phyloP scores from a whole-genome alignment of 176 grass and related monocot genomes.

The Musa troglodytarum region DNA sequence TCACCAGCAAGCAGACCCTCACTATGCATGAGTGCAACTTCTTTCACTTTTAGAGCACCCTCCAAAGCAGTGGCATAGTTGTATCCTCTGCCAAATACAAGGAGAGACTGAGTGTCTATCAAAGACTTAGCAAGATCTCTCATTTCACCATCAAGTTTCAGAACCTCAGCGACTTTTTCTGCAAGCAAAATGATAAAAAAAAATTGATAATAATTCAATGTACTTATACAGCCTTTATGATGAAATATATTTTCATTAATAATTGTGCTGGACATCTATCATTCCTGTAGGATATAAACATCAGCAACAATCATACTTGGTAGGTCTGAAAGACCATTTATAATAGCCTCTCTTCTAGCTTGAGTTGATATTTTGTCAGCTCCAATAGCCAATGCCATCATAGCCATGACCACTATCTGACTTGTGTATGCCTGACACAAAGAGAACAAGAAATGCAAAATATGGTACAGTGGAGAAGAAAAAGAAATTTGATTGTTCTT shows the following conservation, averaged over 20 bases:
- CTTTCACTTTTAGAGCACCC: slow-evolving; percentile 91
- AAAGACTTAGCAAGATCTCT: slow-evolving; percentile 77
- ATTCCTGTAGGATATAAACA: background rate
- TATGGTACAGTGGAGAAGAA: background rate
- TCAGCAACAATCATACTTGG: slow-evolving; percentile 38
- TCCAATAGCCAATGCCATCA: slow-evolving; percentile 95
- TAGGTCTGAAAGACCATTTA: slow-evolving; percentile 49
- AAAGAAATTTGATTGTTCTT: slow-evolving; percentile 4
- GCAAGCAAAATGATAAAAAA: background rate
- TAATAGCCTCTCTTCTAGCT: slow-evolving; percentile 56
- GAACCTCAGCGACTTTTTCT: slow-evolving; percentile 59
- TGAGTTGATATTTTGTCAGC: slow-evolving; percentile 86
- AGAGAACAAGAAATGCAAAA: background rate
- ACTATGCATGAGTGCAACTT: slow-evolving; percentile 80
- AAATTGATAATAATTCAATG: background rate
- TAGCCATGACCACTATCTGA: slow-evolving; percentile 92
- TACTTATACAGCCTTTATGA: background rate
- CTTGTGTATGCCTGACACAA: slow-evolving; percentile 76
- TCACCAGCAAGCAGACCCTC: slow-evolving; percentile 97
- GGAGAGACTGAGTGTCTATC: slow-evolving; percentile 56
- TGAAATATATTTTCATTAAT: background rate
- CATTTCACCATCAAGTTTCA: slow-evolving; percentile 87
- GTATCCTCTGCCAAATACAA: slow-evolving; percentile 82
- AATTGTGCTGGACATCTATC: background rate
- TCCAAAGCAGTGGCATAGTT: slow-evolving; percentile 93